A percentile compares a stretch with the other conserved stretches of the same genome.
phyloP scores from a whole-genome alignment of 129 eudicot genomes.

The Lactuca sativa region DNA sequence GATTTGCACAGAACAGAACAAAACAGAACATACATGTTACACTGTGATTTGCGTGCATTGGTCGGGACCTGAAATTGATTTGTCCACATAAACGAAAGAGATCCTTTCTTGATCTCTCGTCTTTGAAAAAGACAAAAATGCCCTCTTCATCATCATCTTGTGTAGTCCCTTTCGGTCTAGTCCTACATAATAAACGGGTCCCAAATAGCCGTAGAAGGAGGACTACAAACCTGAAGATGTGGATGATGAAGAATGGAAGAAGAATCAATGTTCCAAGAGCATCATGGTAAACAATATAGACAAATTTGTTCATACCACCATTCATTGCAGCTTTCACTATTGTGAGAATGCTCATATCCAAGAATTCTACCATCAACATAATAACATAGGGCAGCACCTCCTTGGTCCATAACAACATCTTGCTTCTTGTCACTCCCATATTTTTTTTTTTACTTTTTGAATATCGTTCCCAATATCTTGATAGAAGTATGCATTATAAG shows the following conservation, averaged over 20 bases:
- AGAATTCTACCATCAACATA: conserved; percentile 36
- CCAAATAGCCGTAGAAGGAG: background rate
- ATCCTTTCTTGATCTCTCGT: too few species aligned
- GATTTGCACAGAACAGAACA: background rate
- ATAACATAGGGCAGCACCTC: conserved; percentile 27
- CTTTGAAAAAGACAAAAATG: too few species aligned
- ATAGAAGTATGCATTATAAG: too few species aligned
- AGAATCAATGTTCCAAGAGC: conserved; percentile 37
- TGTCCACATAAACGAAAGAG: too few species aligned
- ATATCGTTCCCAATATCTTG: too few species aligned
- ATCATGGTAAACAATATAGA: conserved; percentile 46
- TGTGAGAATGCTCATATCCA: conserved; percentile 29
- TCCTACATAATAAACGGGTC: background rate
- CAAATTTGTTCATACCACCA: conserved; percentile 38
- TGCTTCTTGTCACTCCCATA: conserved; percentile 6
- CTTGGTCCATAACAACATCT: conserved; percentile 10
- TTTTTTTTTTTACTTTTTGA: background rate
- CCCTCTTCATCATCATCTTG: too few species aligned
- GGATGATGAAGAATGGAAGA: conserved; percentile 40
- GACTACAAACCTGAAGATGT: conserved; percentile 31
- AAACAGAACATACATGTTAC: too few species aligned
- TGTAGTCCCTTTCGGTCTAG: too few species aligned
- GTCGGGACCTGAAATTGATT: too few species aligned
- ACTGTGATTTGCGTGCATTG: too few species aligned
- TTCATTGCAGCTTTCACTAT: conserved; percentile 46